These are phyloP conservation scores for Candida ficus DNA, from an alignment of 805 yeast genomes.

Conservation along the genomic window DNA sequence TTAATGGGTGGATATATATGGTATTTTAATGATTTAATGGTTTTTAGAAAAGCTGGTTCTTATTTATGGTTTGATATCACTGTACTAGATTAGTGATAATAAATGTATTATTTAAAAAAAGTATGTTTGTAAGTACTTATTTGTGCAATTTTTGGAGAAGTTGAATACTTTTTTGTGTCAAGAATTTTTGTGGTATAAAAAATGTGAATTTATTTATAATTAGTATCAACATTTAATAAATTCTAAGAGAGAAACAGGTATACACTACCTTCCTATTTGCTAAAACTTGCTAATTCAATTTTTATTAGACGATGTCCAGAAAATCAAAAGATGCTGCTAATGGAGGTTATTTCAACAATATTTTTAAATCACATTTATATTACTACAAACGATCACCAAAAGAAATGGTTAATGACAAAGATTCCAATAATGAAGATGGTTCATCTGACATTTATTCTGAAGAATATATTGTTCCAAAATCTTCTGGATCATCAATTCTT, in stretches of 20 bases:
- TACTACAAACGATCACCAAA: constrained; percentile 1
- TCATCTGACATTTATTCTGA: background rate
- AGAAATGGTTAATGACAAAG: background rate
- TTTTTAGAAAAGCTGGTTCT: too few species aligned
- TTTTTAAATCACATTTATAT: constrained; percentile 11
- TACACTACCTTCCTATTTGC: too few species aligned
- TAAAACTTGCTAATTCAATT: background rate
- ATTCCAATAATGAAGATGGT: background rate
- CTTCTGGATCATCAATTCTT: background rate
- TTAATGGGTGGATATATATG: background rate
- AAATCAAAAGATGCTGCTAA: background rate
- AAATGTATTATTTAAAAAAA: too few species aligned
- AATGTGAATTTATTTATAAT: too few species aligned
- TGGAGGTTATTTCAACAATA: constrained; percentile 9
- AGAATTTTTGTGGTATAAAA: too few species aligned
- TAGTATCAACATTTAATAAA: too few species aligned
- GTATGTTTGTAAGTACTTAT: too few species aligned
- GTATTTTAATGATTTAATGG: background rate
- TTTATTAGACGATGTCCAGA: background rate
- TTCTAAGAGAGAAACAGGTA: too few species aligned
- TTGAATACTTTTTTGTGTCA: too few species aligned
- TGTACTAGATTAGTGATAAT: too few species aligned
- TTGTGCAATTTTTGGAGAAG: too few species aligned
- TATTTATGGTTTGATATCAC: too few species aligned
- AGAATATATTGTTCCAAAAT: background rate